phyloP scores from a whole-genome alignment of 2,329 filamentous ascomycete species.

The Lasiodiplodia sp. region DNA sequence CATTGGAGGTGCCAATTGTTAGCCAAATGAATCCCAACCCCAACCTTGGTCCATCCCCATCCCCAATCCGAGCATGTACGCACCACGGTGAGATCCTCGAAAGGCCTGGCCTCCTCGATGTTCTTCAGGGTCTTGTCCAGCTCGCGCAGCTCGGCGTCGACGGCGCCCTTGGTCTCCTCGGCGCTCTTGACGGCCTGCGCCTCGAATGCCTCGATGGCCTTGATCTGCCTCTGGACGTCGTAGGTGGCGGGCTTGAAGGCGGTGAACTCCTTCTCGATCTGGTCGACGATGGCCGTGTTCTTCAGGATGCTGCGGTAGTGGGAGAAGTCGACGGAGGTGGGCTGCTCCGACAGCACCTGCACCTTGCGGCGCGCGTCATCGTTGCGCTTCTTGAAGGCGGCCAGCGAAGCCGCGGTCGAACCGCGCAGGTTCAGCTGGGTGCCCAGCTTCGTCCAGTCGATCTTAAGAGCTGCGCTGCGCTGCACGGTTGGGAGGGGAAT shows the following conservation, averaged over 20 bases:
- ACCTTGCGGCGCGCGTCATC: conserved; percentile 97
- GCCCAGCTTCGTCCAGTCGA: conserved; percentile 98
- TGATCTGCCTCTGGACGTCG: conserved; percentile 91
- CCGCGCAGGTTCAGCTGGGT: conserved; percentile 95
- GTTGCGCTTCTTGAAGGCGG: conserved; percentile 99
- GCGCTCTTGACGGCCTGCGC: conserved; percentile 96
- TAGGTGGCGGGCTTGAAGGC: conserved; percentile 92
- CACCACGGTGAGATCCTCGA: conserved; percentile 97
- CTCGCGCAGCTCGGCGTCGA: conserved; percentile 93
- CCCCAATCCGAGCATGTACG: conserved; percentile 53
- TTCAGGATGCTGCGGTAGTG: conserved; percentile 92
- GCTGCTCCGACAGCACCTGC: conserved; percentile 79
- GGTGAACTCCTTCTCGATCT: conserved; percentile 96
- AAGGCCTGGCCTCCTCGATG: conserved; percentile 94
- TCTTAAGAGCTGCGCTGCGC: conserved; percentile 98
- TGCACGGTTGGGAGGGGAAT: conserved; percentile 52
- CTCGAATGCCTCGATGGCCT: conserved; percentile 98
- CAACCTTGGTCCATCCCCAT: conserved; percentile 19
- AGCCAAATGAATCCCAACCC: conserved; percentile 28
- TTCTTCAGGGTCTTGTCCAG: conserved; percentile 94
- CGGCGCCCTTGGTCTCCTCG: conserved; percentile 93
- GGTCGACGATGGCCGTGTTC: conserved; percentile 93
- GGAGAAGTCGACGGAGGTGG: conserved; percentile 88
- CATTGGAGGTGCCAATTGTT: conserved; percentile 33
- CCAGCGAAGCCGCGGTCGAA: conserved; percentile 88